Evolutionary conservation across 2,329 filamentous ascomycete species (phyloP), one percentile per base, ranked within the genome.

Genomic region (Thermomyces lanuginosus): DNA sequence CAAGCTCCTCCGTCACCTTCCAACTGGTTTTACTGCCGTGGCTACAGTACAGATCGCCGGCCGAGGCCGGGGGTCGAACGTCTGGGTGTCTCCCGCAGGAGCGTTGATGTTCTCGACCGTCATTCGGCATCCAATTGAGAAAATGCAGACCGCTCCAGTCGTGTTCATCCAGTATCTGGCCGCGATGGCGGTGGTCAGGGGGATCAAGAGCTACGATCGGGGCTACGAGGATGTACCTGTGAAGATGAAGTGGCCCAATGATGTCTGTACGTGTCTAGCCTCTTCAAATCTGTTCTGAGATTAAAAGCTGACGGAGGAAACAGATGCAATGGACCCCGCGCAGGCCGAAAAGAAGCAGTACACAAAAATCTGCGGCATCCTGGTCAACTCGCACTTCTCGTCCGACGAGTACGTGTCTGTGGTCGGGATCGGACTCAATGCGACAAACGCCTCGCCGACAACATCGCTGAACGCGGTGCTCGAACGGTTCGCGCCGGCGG

Each of bases 201-300:
- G 81, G 0, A 74, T 95, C 35, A 75, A 79, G 36, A 66, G 63
- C 14, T 95, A 95, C 45, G 82, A 76, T 25, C 53, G 55, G 2
- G 80, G 75, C 5, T 95, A 91, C 50, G 63, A 69, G 4, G 61
- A 70, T 0, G 51, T 95, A 4, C 79, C 80, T 1, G 65, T 98
- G 21, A 83, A 79, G 47, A 57, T 98, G 16, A 98, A 98, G 52
- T 98, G 89, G 89, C 89, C 89, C 7, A 98, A 98, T 43, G 89
- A 98, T 46, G 80, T 98, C 29, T 86, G 72, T 74, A 53, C 50
- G 64, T 53, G 16, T 59, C 60, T 41, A 54, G 52, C 2, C 3
- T 5, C 15, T 9, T 21, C n/a, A 16, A 16, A 6, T 21, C 16
- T 18, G 23, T 24, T 2, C 8, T 4, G 9, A 7, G 24, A 8